phyloP scores from a whole-genome alignment of 140 eudicot genomes.

The Oenanthe javanica region DNA sequence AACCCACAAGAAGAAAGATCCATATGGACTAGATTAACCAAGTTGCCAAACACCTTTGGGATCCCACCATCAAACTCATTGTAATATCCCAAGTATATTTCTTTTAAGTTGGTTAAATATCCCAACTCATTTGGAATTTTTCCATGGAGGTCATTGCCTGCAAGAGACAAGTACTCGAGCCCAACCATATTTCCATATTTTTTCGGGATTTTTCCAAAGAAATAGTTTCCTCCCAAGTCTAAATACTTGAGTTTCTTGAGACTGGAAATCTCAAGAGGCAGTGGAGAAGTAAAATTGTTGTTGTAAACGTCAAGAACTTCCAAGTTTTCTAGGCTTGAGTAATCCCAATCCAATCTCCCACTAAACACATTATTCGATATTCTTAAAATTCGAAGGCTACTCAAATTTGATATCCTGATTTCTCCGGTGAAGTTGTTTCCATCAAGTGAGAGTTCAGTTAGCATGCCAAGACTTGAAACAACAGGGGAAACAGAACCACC shows the following conservation, averaged over 20 bases:
- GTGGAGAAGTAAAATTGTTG: constrained; percentile 62
- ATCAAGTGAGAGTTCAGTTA: constrained; percentile 32
- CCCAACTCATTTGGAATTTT: constrained; percentile 75
- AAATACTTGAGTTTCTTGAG: constrained; percentile 60
- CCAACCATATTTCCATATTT: constrained; percentile 44
- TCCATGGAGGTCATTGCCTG: constrained; percentile 81
- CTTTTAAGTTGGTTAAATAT: constrained; percentile 68
- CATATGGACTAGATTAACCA: constrained; percentile 58
- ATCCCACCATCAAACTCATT: constrained; percentile 80
- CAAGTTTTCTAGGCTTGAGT: constrained; percentile 36
- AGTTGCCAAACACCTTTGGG: constrained; percentile 68
- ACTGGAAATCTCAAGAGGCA: constrained; percentile 47
- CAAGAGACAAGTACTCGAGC: constrained; percentile 61
- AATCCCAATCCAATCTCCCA: constrained; percentile 69
- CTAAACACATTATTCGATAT: constrained; percentile 63
- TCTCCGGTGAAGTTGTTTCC: constrained; percentile 74
- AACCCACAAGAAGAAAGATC: constrained; percentile 76
- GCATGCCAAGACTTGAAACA: constrained; percentile 25
- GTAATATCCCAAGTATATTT: constrained; percentile 74
- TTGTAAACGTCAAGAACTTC: constrained; percentile 74
- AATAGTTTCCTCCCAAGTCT: constrained; percentile 85
- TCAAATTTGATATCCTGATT: constrained; percentile 42
- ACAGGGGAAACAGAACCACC: constrained; percentile 49
- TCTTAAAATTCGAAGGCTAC: constrained; percentile 55
- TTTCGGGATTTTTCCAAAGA: constrained; percentile 62